A percentile compares a stretch with the other conserved stretches of the same genome.
phyloP scores from a whole-genome alignment of 805 yeast species.

The Candida morakotiae region DNA sequence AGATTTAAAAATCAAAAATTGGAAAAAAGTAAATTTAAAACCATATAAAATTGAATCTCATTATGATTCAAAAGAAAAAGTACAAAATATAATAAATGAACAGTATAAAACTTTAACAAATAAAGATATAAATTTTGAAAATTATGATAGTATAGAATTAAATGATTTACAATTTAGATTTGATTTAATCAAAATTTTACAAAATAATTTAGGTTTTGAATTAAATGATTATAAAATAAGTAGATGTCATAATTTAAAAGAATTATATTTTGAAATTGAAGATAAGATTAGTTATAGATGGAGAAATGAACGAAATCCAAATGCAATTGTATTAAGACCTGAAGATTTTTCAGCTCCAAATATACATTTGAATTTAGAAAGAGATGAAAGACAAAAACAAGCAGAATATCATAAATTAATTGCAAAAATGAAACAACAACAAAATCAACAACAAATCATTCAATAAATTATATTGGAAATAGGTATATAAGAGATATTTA shows the following conservation, averaged over 20 bases:
- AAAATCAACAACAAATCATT: slow-evolving; percentile 2
- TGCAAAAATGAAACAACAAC: slow-evolving; percentile 33
- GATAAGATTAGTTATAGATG: slow-evolving; percentile 38
- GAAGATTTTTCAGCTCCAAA: slow-evolving; percentile 57
- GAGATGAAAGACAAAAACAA: slow-evolving; percentile 42
- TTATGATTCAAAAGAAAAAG: slow-evolving; percentile 21
- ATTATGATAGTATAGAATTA: slow-evolving; percentile 18
- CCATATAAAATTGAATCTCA: slow-evolving; percentile 17
- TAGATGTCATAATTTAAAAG: slow-evolving; percentile 33
- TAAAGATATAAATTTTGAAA: slow-evolving; percentile 3
- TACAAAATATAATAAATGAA: slow-evolving; percentile 21
- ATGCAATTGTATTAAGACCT: slow-evolving; percentile 60
- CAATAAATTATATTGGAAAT: background rate
- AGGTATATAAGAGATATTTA: background rate
- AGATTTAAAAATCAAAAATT: slow-evolving; percentile 29
- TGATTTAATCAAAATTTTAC: slow-evolving; percentile 43
- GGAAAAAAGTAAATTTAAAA: slow-evolving; percentile 23
- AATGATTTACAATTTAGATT: slow-evolving; percentile 49
- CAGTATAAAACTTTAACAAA: slow-evolving; percentile 15
- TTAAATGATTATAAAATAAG: slow-evolving; percentile 51
- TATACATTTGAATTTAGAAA: slow-evolving; percentile 49
- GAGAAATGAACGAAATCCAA: slow-evolving; percentile 66
- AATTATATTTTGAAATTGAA: slow-evolving; percentile 35
- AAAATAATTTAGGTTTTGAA: slow-evolving; percentile 44
- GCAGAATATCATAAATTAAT: slow-evolving; percentile 44